phyloP scores from a whole-genome alignment of 164 flowering plant species.

The Vitis rotundifolia region DNA sequence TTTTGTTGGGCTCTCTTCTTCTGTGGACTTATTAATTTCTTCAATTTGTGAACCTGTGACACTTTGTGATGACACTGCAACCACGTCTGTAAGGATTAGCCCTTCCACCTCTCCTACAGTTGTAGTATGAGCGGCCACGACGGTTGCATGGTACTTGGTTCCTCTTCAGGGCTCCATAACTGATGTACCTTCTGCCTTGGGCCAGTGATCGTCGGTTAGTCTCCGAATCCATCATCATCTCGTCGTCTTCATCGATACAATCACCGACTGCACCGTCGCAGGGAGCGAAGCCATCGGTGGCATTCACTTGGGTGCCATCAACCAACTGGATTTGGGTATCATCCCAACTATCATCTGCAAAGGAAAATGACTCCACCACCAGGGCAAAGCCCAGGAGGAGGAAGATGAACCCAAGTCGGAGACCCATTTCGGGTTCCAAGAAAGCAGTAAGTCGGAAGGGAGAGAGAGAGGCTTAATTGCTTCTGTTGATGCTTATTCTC shows the following conservation, averaged over 20 bases:
- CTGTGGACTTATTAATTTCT: background rate
- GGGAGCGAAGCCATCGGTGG: background rate
- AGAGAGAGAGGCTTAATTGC: background rate
- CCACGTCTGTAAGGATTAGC: constrained; percentile 54
- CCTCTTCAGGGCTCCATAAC: constrained; percentile 33
- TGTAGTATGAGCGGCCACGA: constrained; percentile 51
- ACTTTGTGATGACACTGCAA: constrained; percentile 40
- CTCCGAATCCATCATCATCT: constrained; percentile 43
- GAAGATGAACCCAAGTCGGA: constrained; percentile 5
- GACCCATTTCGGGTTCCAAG: constrained; percentile 10
- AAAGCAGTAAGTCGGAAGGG: background rate
- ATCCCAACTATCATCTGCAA: background rate
- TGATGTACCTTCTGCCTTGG: constrained; percentile 6
- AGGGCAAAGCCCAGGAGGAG: constrained; percentile 13
- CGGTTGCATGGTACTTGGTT: constrained; percentile 45
- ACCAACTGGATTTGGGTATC: background rate
- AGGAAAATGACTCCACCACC: constrained; percentile 10
- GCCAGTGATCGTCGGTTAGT: constrained; percentile 20
- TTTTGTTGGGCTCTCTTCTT: too few relatives aligned
- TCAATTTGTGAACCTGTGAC: constrained; percentile 27
- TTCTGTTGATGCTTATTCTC: background rate
- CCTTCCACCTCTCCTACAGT: constrained; percentile 22
- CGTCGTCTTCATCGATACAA: constrained; percentile 23
- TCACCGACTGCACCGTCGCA: constrained; percentile 14
- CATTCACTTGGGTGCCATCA: too few relatives aligned